phyloP scores from a whole-genome alignment of 1,284 basidiomycete genomes.

The Trichosporon ovoides region DNA sequence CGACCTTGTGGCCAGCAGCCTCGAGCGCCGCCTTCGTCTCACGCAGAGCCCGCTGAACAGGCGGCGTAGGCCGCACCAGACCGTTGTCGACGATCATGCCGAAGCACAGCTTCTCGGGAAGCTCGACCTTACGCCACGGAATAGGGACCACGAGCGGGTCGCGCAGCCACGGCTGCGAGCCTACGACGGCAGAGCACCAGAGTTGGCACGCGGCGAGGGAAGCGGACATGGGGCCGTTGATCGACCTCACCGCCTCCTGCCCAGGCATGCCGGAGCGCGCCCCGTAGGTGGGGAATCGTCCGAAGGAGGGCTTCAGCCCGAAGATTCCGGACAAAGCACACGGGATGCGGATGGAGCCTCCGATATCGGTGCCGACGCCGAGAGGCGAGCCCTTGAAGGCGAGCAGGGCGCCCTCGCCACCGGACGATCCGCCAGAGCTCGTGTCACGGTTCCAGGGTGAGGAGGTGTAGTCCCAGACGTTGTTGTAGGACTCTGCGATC shows the following conservation, averaged over 20 bases:
- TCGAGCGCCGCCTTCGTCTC: conserved; percentile 58
- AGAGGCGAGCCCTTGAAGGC: conserved; percentile 57
- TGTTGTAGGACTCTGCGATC: conserved; percentile 41
- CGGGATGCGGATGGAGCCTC: conserved; percentile 67
- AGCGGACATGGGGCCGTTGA: conserved; percentile 65
- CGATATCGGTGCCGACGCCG: conserved; percentile 66
- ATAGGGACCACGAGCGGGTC: conserved; percentile 63
- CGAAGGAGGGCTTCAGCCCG: conserved; percentile 64
- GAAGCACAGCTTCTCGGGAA: conserved; percentile 58
- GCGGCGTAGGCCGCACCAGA: conserved; percentile 61
- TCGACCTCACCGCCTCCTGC: conserved; percentile 64
- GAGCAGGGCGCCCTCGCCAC: conserved; percentile 59
- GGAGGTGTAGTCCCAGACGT: conserved; percentile 61
- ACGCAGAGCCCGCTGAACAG: conserved; percentile 62
- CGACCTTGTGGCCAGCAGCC: conserved; percentile 60
- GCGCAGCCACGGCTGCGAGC: conserved; percentile 60
- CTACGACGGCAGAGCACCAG: conserved; percentile 53
- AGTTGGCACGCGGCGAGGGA: conserved; percentile 58
- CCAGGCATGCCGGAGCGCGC: conserved; percentile 61
- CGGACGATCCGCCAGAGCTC: conserved; percentile 59
- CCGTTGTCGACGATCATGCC: conserved; percentile 57
- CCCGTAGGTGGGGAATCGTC: conserved; percentile 65
- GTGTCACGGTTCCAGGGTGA: conserved; percentile 59
- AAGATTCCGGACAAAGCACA: conserved; percentile 62
- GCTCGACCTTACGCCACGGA: conserved; percentile 60